Evolutionary conservation across 768 basidiomycete genomes (phyloP), one percentile per base, ranked within the genome.

Genomic region (Kwoniella dendrophila): DNA sequence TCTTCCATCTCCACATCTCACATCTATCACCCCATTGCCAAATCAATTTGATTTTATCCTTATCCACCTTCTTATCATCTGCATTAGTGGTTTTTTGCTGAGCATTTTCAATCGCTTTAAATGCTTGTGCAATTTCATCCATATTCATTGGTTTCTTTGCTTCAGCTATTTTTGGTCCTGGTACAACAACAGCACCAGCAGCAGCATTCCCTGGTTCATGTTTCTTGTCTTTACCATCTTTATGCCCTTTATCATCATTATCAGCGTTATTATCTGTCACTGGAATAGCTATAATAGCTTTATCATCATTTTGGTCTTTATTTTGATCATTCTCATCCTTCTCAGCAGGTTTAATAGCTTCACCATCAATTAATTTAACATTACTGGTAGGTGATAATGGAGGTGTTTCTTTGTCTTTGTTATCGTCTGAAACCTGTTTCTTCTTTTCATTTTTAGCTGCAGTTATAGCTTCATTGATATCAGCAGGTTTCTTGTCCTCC

Each of bases 1-100:
- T 72, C 45, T 48, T 66, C 73, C 73, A 75, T 29, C 73, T 56
- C 73, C 73, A 75, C 27, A 41, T 53, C 49, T 75, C 73, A 49
- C 59, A 62, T n/a, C 58, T 40, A 22, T 67, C 70, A 18, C 58
- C 47, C 71, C 56, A 56, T 5, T 51, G 63, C 73, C 73, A 75
- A n/a, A 72, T 69, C 49, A 72, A 26, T 4, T 69, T 48, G 5
- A 48, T 53, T 12, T 62, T 56, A 12, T 47, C 48, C 22, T 50
- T 33, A 10, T 48, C 59, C 7, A 27, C 33, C 14, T 40, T 26
- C 12, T 30, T 44, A 30, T 43, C 38, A 11, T 60, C 20, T 7
- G 18, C 22, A 22, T 55, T 30, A 11, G 24, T 43, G 40, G 32
- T 16, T 54, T 47, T 53, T 22, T 51, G 24, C 32, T 32, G 18